Conservation (phyloP, 106 monocot species). For the Acorus calamus region DNA sequence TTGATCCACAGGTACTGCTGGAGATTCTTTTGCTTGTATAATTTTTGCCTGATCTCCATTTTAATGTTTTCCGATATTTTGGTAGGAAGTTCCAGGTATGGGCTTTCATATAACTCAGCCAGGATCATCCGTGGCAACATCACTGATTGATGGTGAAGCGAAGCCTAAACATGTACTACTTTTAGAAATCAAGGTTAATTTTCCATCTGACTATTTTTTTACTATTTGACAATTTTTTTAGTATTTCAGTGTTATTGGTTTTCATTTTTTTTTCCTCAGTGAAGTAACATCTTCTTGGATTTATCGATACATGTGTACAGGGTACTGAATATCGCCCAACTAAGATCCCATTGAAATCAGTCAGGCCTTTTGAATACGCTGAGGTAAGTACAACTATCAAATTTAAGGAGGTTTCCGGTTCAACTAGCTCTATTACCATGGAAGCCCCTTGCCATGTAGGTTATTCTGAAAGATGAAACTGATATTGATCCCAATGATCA, state of each 20-base stretch:
- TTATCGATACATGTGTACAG: slow-evolving; percentile 21
- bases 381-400: slow-evolving; percentile 37
- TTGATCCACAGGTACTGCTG: slow-evolving; percentile 83
- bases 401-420: too few relatives aligned
- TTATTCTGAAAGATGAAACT: slow-evolving; percentile 85
- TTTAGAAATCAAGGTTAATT: slow-evolving; percentile 88
- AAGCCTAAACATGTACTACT: slow-evolving; percentile 92
- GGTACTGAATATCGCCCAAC: slow-evolving; percentile 90
- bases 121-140: slow-evolving; percentile 98
- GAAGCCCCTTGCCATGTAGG: slow-evolving; percentile 36
- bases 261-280: not conserved
- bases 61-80: slow-evolving; percentile 2
- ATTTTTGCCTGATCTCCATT: not conserved
- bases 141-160: slow-evolving; percentile 96
- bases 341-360: slow-evolving; percentile 91
- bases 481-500: slow-evolving; percentile 96
- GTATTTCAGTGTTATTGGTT: slow-evolving; percentile 2
- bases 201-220: not conserved
- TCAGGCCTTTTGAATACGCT: slow-evolving; percentile 94
- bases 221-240: not conserved
- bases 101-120: slow-evolving; percentile 98
- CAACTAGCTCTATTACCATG: not conserved
- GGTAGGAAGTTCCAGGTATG: slow-evolving; percentile 96
- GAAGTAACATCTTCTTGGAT: not conserved
- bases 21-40: not conserved